Percentiles rank a stretch among this genome's conserved stretches.
Conservation (phyloP, 208 protist genomes). For the Vickermania spadyakhi region DNA sequence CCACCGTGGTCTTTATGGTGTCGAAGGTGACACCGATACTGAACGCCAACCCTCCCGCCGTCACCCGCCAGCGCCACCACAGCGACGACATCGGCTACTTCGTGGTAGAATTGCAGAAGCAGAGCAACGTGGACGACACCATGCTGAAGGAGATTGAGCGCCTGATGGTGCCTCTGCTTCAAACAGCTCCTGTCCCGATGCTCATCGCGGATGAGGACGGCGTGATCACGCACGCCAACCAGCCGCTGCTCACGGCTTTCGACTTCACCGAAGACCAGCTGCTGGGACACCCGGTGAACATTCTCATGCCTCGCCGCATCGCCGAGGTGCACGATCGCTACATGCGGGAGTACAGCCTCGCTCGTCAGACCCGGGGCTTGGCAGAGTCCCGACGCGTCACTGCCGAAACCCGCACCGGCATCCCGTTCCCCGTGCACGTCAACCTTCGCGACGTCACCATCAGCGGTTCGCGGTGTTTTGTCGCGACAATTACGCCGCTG, state of each 20-base stretch:
- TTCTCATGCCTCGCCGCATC: constrained; percentile 9
- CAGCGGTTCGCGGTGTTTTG: background rate
- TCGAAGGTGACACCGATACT: background rate
- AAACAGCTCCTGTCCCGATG: constrained; percentile 13
- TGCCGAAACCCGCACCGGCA: constrained; percentile 3
- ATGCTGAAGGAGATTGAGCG: background rate
- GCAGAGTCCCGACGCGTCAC: background rate
- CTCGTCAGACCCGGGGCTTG: background rate
- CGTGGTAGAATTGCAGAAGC: constrained; percentile 10
- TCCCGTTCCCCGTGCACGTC: background rate
- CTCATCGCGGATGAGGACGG: constrained; percentile 16
- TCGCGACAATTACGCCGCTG: background rate
- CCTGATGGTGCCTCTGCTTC: constrained; percentile 7
- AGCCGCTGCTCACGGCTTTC: constrained; percentile 11
- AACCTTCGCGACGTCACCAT: background rate
- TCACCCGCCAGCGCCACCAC: background rate
- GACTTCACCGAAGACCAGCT: constrained; percentile 10
- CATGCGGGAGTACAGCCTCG: background rate
- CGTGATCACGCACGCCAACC: constrained; percentile 24
- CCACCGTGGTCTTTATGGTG: background rate
- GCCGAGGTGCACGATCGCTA: constrained; percentile 9
- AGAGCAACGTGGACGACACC: background rate
- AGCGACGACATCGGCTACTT: constrained; percentile 5
- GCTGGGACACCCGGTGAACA: constrained; percentile 11
- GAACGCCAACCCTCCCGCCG: background rate